Base-by-base conservation (phyloP, 768 basidiomycete species). In the Kwoniella botswanensis region DNA sequence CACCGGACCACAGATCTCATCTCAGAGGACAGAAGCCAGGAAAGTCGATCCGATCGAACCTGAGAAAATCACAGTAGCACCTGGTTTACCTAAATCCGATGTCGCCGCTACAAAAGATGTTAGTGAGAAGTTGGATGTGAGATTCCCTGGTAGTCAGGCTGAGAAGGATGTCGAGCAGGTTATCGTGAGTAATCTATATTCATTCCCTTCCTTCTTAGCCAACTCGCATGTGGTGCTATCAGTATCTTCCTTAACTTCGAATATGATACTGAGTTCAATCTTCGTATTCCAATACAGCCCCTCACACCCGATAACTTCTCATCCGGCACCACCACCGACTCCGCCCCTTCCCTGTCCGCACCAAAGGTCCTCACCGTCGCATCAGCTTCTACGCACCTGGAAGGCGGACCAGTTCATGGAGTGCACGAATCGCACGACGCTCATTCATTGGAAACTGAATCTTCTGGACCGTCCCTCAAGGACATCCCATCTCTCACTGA, bases 271-370 rank as follows among this genome's bases (percentile, higher is more conserved):
- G 11, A 62, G 1, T 21, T n/a, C 18, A 1, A 60, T 29, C 29
- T 5, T 62, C 6, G 18, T 62, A 21, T 7, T 42, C 11, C 46
- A 24, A 18, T 22, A 11, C 75, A 91, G 90, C 90, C 90, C 11
- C 87, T 87, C 78, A 78, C 86, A 1, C 87, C 87, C 43, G 89
- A 90, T 84, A 86, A 88, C 74, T 90, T 88, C 87, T 84, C 86
- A n/a, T 82, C 81, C 18, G 67, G 67, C 21, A 57, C 71, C 24
- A 17, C 74, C 3, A n/a, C 56, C 22, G 35, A 68, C 35, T 50
- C 68, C 43, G 65, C 65, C 1, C 44, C 65, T 74, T 22, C 69
- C 71, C n/a, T 68, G 10, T 71, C 82, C 13, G 68, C 77, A 12
- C 88, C 88, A 54, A 88, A 88, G 77, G 82, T 90, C 67, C 81